Conservation (phyloP, 257 asterid species). For the Solanum pinnatisectum region DNA sequence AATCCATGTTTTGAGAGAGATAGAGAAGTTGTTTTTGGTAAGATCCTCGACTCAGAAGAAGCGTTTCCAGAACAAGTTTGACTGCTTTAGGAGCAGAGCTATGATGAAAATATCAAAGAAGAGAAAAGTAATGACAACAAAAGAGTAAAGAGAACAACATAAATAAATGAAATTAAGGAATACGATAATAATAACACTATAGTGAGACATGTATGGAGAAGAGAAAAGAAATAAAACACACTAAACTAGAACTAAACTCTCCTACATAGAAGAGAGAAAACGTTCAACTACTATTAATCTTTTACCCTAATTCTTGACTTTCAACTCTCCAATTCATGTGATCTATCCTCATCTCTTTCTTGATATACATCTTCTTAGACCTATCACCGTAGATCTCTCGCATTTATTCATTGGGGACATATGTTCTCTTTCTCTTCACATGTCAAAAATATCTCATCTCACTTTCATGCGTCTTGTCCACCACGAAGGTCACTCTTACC, state of each 20-base stretch:
- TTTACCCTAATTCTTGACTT: neutral
- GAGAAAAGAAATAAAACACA: accelerated
- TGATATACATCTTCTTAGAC: neutral
- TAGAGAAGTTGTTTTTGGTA: accelerated
- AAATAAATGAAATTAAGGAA: neutral
- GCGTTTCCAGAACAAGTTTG: accelerated
- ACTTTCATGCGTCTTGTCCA: neutral
- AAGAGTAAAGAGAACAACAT: neutral
- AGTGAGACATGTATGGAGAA: neutral
- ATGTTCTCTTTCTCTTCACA: neutral
- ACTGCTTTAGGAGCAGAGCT: accelerated
- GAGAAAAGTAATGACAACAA: neutral
- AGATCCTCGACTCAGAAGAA: accelerated
- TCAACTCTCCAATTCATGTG: neutral
- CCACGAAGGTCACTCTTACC: too few species aligned
- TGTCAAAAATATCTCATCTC: neutral
- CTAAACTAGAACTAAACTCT: neutral
- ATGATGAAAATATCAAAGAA: neutral
- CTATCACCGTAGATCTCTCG: accelerated
- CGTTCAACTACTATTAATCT: neutral
- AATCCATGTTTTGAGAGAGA: neutral
- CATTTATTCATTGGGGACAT: neutral
- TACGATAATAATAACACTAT: neutral
- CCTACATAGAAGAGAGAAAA: neutral
- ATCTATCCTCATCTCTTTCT: neutral